A percentile compares a stretch with the other conserved stretches of the same genome.
Conservation (phyloP, 179 eudicot species). For the Beta lomatogona region DNA sequence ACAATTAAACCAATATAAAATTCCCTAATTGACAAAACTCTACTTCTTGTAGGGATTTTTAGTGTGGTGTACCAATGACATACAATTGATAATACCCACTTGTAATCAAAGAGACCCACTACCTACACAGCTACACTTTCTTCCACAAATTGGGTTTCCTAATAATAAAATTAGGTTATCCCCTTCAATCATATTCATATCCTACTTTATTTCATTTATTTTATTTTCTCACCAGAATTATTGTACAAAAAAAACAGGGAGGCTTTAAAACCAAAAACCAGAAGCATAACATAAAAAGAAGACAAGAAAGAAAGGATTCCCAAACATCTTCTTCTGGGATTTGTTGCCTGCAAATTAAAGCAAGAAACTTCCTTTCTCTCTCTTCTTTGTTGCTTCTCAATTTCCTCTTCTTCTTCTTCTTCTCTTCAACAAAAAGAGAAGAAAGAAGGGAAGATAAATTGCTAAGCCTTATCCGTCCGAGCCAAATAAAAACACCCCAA, state of each 20-base stretch:
- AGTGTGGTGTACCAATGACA: no score
- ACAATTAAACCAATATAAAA: no score
- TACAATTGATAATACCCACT: no score
- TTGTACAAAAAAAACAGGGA: background rate
- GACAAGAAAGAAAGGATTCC: background rate
- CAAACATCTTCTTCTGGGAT: background rate
- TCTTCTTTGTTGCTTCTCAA: background rate
- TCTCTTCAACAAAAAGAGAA: conserved; percentile 10
- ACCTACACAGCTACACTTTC: background rate
- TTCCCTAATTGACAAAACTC: no score
- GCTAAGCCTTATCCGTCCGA: conserved; percentile 16
- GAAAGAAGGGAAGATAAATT: conserved; percentile 1
- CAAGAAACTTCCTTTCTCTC: background rate
- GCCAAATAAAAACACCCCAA: background rate
- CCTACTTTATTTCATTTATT: background rate
- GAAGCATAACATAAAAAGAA: background rate
- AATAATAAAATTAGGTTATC: background rate
- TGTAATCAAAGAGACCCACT: background rate
- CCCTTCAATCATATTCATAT: background rate
- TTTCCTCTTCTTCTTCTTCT: background rate
- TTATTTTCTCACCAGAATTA: no score
- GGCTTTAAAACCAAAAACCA: no score
- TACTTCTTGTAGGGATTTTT: no score
- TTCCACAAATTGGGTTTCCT: background rate
- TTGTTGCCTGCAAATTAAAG: conserved; percentile 3